phyloP scores from a whole-genome alignment of 345 rosid species.

The Eucalyptus grandis region DNA sequence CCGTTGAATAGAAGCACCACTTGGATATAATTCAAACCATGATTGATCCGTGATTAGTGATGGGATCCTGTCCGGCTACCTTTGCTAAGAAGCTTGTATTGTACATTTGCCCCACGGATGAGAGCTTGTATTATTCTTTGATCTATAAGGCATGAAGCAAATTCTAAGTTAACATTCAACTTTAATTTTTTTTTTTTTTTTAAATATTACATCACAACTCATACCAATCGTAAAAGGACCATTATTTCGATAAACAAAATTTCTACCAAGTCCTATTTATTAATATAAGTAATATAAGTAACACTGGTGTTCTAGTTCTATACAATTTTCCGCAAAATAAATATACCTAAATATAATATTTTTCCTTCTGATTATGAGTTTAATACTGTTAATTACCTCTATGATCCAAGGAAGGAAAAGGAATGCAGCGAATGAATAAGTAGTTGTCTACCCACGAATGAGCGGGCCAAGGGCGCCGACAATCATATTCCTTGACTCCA shows the following conservation, averaged over 20 bases:
- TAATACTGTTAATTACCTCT: neutral
- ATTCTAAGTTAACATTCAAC: neutral
- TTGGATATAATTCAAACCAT: neutral
- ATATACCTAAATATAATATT: neutral
- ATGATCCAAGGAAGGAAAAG: neutral
- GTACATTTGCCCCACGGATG: neutral
- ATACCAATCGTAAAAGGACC: neutral
- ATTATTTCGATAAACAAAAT: neutral
- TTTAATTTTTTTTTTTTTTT: no score
- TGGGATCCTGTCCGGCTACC: neutral
- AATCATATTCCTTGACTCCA: neutral
- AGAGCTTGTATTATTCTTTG: neutral
- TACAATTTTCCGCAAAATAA: neutral
- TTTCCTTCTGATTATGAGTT: neutral
- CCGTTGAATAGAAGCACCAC: neutral
- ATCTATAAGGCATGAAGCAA: neutral
- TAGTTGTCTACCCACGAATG: neutral
- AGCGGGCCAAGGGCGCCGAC: neutral
- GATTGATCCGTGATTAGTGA: neutral
- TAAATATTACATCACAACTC: neutral
- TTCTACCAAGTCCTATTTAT: neutral
- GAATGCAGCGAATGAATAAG: slow-evolving; percentile 20
- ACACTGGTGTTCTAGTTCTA: neutral
- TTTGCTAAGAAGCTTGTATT: neutral
- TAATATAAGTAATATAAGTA: neutral